phyloP scores from a whole-genome alignment of 2,329 filamentous ascomycete species.

The Ophiostoma tasmaniense region DNA sequence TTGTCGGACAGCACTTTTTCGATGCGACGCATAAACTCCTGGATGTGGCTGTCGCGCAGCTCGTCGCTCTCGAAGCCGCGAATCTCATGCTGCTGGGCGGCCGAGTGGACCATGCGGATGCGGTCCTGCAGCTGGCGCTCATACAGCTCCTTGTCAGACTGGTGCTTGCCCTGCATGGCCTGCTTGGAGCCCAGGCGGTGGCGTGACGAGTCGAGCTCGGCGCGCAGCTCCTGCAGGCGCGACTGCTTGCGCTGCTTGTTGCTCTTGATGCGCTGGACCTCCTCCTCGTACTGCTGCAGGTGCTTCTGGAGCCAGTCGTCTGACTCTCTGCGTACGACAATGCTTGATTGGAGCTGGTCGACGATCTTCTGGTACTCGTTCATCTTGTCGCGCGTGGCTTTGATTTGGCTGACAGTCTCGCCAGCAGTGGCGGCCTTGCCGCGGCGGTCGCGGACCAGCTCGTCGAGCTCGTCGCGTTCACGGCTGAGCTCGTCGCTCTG shows the following conservation, averaged over 20 bases:
- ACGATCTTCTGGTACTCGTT: conserved; percentile 62
- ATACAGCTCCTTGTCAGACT: conserved; percentile 80
- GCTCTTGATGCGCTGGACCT: conserved; percentile 55
- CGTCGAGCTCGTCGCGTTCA: conserved; percentile 53
- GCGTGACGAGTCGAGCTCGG: conserved; percentile 37
- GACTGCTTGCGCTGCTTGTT: conserved; percentile 55
- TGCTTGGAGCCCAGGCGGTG: conserved; percentile 43
- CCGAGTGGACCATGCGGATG: conserved; percentile 65
- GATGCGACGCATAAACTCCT: conserved; percentile 69
- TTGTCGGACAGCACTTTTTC: conserved; percentile 69
- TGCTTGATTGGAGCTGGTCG: conserved; percentile 58
- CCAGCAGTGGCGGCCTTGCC: conserved; percentile 66
- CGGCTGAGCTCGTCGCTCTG: conserved; percentile 50
- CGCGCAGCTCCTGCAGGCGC: conserved; percentile 58
- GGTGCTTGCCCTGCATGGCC: conserved; percentile 64
- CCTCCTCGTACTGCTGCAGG: conserved; percentile 68
- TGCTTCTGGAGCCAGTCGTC: conserved; percentile 66
- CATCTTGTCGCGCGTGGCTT: conserved; percentile 67
- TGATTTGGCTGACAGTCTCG: conserved; percentile 64
- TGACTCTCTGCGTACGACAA: conserved; percentile 62
- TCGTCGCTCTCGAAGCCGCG: conserved; percentile 70
- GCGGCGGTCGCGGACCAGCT: conserved; percentile 47
- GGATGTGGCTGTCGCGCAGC: conserved; percentile 63
- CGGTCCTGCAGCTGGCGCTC: conserved; percentile 69
- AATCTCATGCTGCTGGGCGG: conserved; percentile 68